Conservation (phyloP, 768 basidiomycete genomes). For the Lentinula aciculospora region DNA sequence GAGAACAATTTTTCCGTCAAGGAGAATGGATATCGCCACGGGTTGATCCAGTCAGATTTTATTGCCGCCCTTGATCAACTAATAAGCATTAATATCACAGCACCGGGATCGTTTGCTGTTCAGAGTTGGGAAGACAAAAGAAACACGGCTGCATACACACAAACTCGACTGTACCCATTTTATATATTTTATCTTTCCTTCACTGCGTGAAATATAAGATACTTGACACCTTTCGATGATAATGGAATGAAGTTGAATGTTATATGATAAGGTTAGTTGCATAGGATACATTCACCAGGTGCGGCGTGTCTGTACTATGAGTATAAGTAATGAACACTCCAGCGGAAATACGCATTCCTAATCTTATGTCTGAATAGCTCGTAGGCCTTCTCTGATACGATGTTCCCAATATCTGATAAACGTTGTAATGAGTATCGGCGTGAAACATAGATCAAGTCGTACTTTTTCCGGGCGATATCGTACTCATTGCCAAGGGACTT, state of each 20-base stretch:
- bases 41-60: slow-evolving; percentile 85
- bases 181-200: no score
- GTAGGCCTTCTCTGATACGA: slow-evolving; percentile 49
- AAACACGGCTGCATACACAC: no score
- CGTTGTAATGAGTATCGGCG: not conserved
- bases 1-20: slow-evolving; percentile 60
- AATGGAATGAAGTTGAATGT: no score
- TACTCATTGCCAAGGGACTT: slow-evolving; percentile 59
- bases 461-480: slow-evolving; percentile 78
- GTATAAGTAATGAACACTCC: not conserved
- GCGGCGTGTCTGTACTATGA: not conserved
- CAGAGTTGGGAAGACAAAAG: slow-evolving; percentile 98
- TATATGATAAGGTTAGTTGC: no score
- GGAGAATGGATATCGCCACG: slow-evolving; percentile 81
- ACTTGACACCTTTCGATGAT: no score
- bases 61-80: slow-evolving; percentile 83
- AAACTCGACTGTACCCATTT: no score
- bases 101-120: slow-evolving; percentile 82
- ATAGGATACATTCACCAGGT: no score
- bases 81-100: slow-evolving; percentile 67
- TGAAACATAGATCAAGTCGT: slow-evolving; percentile 13
- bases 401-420: slow-evolving; percentile 67
- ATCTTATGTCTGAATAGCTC: not conserved
- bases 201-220: no score
- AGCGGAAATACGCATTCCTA: not conserved